Evolutionary conservation across 176 grass and related monocot species (phyloP), one percentile per base, ranked within the genome.

Genomic region (Secale cereale): DNA sequence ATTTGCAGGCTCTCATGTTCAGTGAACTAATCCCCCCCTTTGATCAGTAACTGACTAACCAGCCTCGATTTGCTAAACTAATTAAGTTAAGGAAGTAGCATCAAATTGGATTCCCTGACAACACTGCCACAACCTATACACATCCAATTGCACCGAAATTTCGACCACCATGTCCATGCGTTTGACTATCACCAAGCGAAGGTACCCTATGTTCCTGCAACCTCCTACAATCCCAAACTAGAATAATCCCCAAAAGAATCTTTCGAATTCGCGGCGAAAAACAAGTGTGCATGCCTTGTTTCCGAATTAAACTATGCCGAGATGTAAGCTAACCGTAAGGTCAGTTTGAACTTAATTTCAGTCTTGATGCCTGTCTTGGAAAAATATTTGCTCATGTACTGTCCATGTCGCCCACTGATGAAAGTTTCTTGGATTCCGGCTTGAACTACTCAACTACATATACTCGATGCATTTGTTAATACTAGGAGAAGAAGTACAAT

Each of bases 131-230:
- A 36, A 54, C 39, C 74, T 36, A 81, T 22, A 60, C 66, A 22
- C 54, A 57, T 57, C 43, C 59, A 68, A 54, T 16, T 68, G 89
- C 80, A 69, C 76, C 76, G 48, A 85, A 91, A 87, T 81, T 87
- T 84, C 43, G 33, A 86, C 50, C 26, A 45, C 59, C 57, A 57
- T 33, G 62, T 79, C 74, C 59, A 46, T 68, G 87, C 36, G 23
- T 83, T 90, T 87, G 89, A 87, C 89, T 31, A 85, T 70, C 87
- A 36, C 35, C 71, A 32, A 80, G 80, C 78, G 56, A 52, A 76
- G 85, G 87, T 91, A 33, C 85, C 77, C 46, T 81, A 13, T 91
- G 89, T 85, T 88, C 81, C 85, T 91, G 85, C 85, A 88, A 87
- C 85, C 85, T 85, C 89, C 81, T 80, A 81, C 89, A 91, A 5